These are phyloP conservation scores for Ascoidea asiatica DNA, from an alignment of 805 yeast genomes.

Conservation along the genomic window DNA sequence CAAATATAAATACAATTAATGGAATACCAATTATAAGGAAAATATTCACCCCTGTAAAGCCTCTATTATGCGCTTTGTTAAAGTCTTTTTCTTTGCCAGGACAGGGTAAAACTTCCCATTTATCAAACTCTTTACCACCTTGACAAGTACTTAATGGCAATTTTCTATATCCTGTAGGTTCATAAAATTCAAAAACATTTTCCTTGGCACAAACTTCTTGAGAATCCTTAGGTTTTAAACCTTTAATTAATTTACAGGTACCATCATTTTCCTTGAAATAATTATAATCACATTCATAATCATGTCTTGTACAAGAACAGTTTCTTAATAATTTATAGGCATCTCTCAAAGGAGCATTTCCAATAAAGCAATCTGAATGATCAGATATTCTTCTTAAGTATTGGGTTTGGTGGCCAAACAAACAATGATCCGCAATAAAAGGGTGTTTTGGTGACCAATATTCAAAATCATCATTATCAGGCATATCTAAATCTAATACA, in stretches of 20 bases:
- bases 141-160: slow-evolving; percentile 76
- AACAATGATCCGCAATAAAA: slow-evolving; percentile 32
- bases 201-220: slow-evolving; percentile 41
- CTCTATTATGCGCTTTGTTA: slow-evolving; percentile 32
- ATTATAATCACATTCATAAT: slow-evolving; percentile 91
- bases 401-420: slow-evolving; percentile 57
- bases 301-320: slow-evolving; percentile 77
- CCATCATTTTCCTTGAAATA: slow-evolving; percentile 60
- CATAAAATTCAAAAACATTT: slow-evolving; percentile 55
- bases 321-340: slow-evolving; percentile 46
- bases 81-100: slow-evolving; percentile 76
- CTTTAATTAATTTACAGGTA: slow-evolving; percentile 74
- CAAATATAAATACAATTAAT: slow-evolving; percentile 30
- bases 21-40: slow-evolving; percentile 46
- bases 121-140: slow-evolving; percentile 66
- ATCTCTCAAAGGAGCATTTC: slow-evolving; percentile 40
- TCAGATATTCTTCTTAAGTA: slow-evolving; percentile 47
- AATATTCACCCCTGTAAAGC: slow-evolving; percentile 41
- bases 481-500: slow-evolving; percentile 27
- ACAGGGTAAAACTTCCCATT: slow-evolving; percentile 55
- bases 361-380: slow-evolving; percentile 55
- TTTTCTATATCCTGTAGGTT: slow-evolving; percentile 86
- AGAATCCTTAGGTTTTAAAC: slow-evolving; percentile 54
- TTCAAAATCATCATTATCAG: slow-evolving; percentile 43
- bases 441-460: slow-evolving; percentile 53